Evolutionary conservation across 768 basidiomycete genomes (phyloP).

Genomic region (Hygrophoropsis aurantiaca): DNA sequence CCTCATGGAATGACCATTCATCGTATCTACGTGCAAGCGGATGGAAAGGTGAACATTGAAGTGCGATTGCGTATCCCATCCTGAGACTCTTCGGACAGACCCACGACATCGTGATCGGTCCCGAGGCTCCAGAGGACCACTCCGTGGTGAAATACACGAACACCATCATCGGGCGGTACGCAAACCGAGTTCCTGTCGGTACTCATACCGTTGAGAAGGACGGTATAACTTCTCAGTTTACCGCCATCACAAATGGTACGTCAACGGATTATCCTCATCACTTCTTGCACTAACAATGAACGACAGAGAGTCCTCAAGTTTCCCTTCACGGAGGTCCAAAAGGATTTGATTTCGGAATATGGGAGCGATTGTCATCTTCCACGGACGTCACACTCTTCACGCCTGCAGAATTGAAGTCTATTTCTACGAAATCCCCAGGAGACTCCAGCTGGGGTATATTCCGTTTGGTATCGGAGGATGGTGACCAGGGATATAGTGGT

Average conservation of each 20-base stretch:
- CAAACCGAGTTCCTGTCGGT: constrained; percentile 71
- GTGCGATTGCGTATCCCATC: not conserved
- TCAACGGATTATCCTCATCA: not conserved
- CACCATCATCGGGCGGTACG: constrained; percentile 69
- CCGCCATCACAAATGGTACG: constrained; percentile 39
- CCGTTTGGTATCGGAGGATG: constrained; percentile 55
- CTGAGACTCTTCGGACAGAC: constrained; percentile 39
- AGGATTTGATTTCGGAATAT: constrained; percentile 61
- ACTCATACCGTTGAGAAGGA: constrained; percentile 52
- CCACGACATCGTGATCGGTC: constrained; percentile 76
- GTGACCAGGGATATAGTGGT: constrained; percentile 74
- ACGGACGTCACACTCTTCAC: constrained; percentile 54
- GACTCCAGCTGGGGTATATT: constrained; percentile 48
- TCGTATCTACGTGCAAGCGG: constrained; percentile 60
- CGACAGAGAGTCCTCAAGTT: constrained; percentile 48
- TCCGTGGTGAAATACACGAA: constrained; percentile 66
- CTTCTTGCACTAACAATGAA: not conserved
- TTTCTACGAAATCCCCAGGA: constrained; percentile 33
- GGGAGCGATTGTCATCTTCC: constrained; percentile 43
- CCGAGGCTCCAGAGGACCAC: constrained; percentile 62
- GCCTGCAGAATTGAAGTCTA: constrained; percentile 46
- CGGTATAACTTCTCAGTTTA: constrained; percentile 48
- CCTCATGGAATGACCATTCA: constrained; percentile 71
- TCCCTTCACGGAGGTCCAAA: constrained; percentile 72
- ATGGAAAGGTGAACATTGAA: constrained; percentile 52